Base-by-base conservation (phyloP, 257 asterid genomes). In the Orobanche coerulescens region DNA sequence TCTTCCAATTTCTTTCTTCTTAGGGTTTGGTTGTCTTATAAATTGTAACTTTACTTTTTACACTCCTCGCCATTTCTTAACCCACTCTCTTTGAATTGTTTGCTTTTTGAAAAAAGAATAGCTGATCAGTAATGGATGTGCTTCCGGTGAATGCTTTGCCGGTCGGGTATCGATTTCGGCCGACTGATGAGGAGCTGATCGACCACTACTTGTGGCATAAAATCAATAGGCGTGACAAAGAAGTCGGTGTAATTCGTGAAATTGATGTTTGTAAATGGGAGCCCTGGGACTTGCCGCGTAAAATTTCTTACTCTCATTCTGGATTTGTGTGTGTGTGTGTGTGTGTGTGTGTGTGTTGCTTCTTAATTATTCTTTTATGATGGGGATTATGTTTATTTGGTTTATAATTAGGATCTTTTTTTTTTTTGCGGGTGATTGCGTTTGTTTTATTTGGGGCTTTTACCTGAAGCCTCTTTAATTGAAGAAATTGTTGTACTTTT, bases 231-330 rank as follows among this genome's bases (percentile, higher is more conserved):
- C 78, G 53, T 31, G 78, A 82, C 54, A 69, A 79, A 16, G 87
- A 88, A 56, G 96, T 87, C 55, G 58, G 78, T 39, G 75, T 71
- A 43, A 88, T 91, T 62, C 94, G 98, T 6, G 98, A 91, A 68
- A 79, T 91, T 44, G 98, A 91, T 78, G 76, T 85, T 34, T 91
- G 96, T 67, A 83, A 82, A 67, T 68, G 68, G 74, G 95, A 88
- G 73, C 91, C 92, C 11, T 82, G 92, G 94, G 92, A 90, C 72
- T 82, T 90, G 55, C 97, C 97, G 39, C 83, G 94, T 87, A 56
- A 36, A 12, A 39, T 33, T 50, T 26, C 12, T 15, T 20, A 30
- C 14, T 0, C 5, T 7, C 51, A 65, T 51, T 8, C 30, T 19
- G 8, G n/a, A 22, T 9, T 12, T 52, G 11, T 36, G 2, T 19